Conservation (phyloP, 2,329 filamentous ascomycete genomes). For the Mycosphaerella sp. region DNA sequence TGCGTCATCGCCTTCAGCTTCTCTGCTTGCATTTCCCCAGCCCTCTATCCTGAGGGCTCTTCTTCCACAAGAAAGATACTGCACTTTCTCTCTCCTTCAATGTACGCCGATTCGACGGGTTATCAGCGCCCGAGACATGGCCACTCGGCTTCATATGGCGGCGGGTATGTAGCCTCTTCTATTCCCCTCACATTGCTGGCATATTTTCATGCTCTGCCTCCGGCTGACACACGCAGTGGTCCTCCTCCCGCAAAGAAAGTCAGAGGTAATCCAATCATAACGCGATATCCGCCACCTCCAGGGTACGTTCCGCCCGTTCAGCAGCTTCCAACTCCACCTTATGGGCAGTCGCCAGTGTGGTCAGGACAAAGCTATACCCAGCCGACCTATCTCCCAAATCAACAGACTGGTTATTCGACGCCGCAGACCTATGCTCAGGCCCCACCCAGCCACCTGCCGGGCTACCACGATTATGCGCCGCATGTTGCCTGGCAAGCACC, state of each 20-base stretch:
- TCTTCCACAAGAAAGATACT: not conserved
- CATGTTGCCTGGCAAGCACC: not conserved
- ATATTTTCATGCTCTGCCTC: not conserved
- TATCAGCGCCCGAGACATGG: constrained; percentile 9
- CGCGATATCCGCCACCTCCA: constrained; percentile 45
- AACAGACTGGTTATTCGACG: not conserved
- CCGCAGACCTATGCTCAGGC: not conserved
- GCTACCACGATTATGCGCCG: not conserved
- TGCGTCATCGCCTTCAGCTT: not conserved
- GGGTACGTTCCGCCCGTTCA: constrained; percentile 35
- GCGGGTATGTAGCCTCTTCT: constrained; percentile 5
- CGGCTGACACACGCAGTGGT: constrained; percentile 11
- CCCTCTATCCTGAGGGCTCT: constrained; percentile 6
- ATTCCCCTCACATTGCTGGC: not conserved
- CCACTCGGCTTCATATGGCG: constrained; percentile 3
- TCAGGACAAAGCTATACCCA: constrained; percentile 13
- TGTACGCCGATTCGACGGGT: constrained; percentile 4
- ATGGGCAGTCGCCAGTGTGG: constrained; percentile 20
- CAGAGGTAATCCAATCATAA: constrained; percentile 45
- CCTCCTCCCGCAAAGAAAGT: constrained; percentile 37
- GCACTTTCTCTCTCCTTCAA: not conserved
- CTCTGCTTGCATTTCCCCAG: not conserved
- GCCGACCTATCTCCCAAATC: constrained; percentile 8
- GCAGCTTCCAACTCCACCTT: constrained; percentile 10
- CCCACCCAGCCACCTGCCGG: not conserved